These are phyloP conservation scores for Dactylis glomerata DNA, from an alignment of 176 grass and related monocot genomes.

Conservation along the genomic window DNA sequence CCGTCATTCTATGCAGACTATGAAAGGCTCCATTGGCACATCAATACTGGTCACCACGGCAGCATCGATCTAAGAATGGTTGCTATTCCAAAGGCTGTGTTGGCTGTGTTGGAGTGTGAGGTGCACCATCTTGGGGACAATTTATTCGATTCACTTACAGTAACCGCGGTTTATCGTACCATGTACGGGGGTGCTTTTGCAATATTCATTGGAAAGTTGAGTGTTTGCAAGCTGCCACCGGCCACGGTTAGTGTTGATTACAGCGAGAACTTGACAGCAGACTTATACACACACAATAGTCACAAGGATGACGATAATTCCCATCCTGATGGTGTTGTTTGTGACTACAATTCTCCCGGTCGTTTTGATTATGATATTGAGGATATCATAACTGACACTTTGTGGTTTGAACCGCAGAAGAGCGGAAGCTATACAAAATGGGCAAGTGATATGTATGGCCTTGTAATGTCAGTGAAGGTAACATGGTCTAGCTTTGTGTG, in stretches of 20 bases:
- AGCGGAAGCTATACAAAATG: neutral
- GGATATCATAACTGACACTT: neutral
- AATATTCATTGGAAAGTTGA: neutral
- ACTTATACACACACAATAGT: neutral
- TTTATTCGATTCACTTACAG: neutral
- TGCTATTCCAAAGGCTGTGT: neutral
- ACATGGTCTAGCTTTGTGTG: neutral
- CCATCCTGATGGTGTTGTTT: neutral
- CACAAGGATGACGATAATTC: neutral
- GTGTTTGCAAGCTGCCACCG: neutral
- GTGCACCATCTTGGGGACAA: neutral
- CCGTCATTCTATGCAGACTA: neutral
- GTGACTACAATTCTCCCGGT: neutral
- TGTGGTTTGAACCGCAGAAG: neutral
- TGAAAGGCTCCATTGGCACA: neutral
- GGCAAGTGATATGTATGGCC: neutral
- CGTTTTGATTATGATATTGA: neutral
- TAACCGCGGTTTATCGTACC: neutral
- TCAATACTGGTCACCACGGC: neutral
- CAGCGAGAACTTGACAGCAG: neutral
- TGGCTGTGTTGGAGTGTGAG: slow-evolving; percentile 4
- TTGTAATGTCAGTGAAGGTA: neutral
- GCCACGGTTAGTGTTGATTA: neutral
- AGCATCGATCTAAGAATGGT: neutral
- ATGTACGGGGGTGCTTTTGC: neutral